Evolutionary conservation across 2,329 filamentous ascomycete species (phyloP).

Genomic region (Chrysoporthe austroafricana): DNA sequence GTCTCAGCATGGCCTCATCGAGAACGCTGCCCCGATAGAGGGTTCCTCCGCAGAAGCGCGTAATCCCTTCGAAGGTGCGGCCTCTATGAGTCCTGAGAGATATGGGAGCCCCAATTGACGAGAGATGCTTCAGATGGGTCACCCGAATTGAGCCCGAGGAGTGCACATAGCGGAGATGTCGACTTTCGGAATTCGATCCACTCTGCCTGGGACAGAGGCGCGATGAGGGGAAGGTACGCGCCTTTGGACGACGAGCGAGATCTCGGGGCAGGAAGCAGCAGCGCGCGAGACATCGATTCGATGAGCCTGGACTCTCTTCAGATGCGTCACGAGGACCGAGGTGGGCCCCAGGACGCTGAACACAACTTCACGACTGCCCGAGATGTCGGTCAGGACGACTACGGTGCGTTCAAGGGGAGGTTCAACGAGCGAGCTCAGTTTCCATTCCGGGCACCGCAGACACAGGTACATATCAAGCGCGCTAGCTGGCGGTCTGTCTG

Average conservation of each 20-base stretch:
- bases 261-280: neutral
- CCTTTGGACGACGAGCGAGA: neutral
- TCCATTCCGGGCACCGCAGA: neutral
- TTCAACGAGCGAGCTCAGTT: neutral
- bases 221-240: constrained; percentile 12
- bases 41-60: constrained; percentile 7
- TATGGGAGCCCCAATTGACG: constrained; percentile 8
- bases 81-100: neutral
- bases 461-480: constrained; percentile 23
- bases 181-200: constrained; percentile 23
- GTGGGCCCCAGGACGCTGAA: neutral
- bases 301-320: constrained; percentile 28
- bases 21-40: constrained; percentile 19
- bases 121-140: constrained; percentile 5
- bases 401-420: constrained; percentile 17
- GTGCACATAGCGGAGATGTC: neutral
- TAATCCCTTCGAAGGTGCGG: constrained; percentile 11
- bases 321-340: constrained; percentile 20
- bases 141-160: neutral
- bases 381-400: constrained; percentile 7
- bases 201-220: constrained; percentile 25
- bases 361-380: neutral
- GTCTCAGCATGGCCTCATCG: constrained; percentile 18
- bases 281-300: constrained; percentile 9
- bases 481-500: constrained; percentile 54